These are phyloP conservation scores for Cryphonectria carpinicola DNA, from an alignment of 2,329 filamentous ascomycete species.

Conservation along the genomic window DNA sequence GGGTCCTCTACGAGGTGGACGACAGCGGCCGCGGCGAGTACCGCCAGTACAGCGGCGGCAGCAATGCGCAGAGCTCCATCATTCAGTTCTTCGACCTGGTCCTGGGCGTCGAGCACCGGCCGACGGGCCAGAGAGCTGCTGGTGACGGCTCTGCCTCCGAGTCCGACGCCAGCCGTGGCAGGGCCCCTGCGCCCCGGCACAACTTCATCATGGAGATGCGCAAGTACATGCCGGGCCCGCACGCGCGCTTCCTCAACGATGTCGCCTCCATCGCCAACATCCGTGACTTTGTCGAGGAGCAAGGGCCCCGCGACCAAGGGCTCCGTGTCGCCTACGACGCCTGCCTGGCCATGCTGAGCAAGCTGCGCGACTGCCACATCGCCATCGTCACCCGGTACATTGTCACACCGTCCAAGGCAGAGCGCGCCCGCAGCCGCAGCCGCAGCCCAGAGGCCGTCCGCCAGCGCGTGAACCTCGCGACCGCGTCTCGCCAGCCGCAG, in stretches of 20 bases:
- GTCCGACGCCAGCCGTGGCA: conserved; percentile 46
- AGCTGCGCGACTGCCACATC: conserved; percentile 90
- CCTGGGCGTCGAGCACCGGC: conserved; percentile 85
- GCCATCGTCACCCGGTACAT: conserved; percentile 96
- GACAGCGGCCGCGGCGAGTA: conserved; percentile 70
- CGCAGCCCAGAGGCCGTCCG: conserved; percentile 58
- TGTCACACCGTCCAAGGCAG: conserved; percentile 81
- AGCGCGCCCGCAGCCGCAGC: conserved; percentile 65
- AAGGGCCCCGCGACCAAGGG: conserved; percentile 60
- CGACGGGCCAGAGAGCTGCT: conserved; percentile 74
- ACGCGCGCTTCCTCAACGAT: conserved; percentile 85
- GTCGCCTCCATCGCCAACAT: conserved; percentile 83
- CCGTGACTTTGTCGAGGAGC: conserved; percentile 73
- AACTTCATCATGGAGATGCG: conserved; percentile 98
- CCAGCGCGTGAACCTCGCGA: conserved; percentile 63
- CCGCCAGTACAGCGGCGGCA: conserved; percentile 88
- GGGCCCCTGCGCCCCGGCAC: conserved; percentile 61
- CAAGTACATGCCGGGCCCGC: conserved; percentile 92
- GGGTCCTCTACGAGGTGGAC: conserved; percentile 80
- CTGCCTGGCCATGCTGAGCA: conserved; percentile 71
- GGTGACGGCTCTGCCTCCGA: conserved; percentile 45
- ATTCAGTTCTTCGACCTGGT: conserved; percentile 98
- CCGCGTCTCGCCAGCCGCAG: conserved; percentile 53
- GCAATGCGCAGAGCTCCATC: conserved; percentile 94
- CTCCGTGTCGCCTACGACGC: conserved; percentile 87